These are phyloP conservation scores for Parmales sp. DNA, from an alignment of 108 stramenopile genomes.

Conservation along the genomic window DNA sequence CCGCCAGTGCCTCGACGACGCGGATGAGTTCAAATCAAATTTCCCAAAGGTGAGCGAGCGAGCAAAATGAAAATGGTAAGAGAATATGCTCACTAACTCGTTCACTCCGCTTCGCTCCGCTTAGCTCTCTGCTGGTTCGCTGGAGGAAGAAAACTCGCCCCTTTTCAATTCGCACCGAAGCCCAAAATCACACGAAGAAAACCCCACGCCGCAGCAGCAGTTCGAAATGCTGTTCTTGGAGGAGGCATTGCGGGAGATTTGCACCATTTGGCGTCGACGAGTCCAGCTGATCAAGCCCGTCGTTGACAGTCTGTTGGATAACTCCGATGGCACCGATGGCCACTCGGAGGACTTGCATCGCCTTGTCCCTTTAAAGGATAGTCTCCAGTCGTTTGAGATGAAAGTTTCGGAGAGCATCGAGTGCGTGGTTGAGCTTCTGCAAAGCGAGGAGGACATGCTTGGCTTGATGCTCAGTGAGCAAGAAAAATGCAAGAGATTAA, in stretches of 20 bases:
- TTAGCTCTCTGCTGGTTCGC: neutral
- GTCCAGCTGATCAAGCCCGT: constrained; percentile 73
- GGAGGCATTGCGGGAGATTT: constrained; percentile 57
- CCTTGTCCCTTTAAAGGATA: constrained; percentile 36
- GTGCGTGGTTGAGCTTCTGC: constrained; percentile 54
- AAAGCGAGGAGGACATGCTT: constrained; percentile 72
- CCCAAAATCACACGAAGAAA: too few relatives aligned
- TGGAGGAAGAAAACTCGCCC: neutral
- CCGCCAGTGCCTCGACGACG: constrained; percentile 13
- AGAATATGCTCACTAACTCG: neutral
- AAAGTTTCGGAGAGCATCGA: constrained; percentile 54
- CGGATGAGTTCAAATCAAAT: constrained; percentile 9
- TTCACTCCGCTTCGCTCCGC: neutral
- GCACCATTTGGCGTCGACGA: constrained; percentile 57
- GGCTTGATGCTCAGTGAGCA: constrained; percentile 66
- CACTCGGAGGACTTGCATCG: neutral
- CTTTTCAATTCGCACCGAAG: too few relatives aligned
- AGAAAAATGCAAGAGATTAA: constrained; percentile 25
- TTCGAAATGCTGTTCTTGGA: constrained; percentile 72
- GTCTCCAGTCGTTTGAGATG: constrained; percentile 33
- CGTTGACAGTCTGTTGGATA: constrained; percentile 30
- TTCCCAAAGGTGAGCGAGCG: neutral
- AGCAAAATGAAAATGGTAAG: neutral
- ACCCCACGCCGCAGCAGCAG: too few relatives aligned
- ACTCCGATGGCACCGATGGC: neutral